Base-by-base conservation (phyloP, 1,139 yeast genomes). In the Pichia sp. region DNA sequence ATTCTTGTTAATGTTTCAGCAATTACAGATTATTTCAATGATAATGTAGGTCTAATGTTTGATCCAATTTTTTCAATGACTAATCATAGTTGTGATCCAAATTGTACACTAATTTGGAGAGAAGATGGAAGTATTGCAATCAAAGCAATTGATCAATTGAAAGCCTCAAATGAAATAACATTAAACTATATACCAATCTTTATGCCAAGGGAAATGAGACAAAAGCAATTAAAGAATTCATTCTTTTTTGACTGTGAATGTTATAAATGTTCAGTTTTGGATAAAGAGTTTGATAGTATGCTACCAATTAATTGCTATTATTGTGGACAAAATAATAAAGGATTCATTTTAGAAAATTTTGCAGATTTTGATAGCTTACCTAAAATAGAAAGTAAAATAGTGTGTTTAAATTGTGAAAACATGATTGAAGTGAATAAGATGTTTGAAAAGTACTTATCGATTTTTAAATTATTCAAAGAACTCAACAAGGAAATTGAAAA, bases 181-280 rank as follows among this genome's bases (percentile, higher is more conserved):
- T 60, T 68, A 9, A 68, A 61, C 39, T 71, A 71, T 48, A 56
- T 65, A 40, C 53, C 58, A n/a, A 52, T 57, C 7, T 49, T 53
- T 20, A 25, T 57, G 15, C 73, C 73, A 0, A 58, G 44, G 26
- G 57, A 47, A 23, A 27, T 64, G 30, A 55, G 72, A 44, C 49
- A 55, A 34, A 27, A 40, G 5, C 55, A 56, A 12, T 50, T 70
- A 35, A 32, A 40, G 25, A 43, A 45, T 7, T 57, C 66, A 29
- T 71, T 63, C 51, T 66, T 59, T 47, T 71, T 71, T 46, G 45
- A 55, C 3, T 71, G 75, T 51, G 43, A 54, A n/a, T 71, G 76
- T 52, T 22, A 40, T 7, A 43, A 56, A 24, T 71, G 75, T 46
- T 13, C 20, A 7, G 16, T 20, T 12, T 32, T 34, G 1, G 49